Evolutionary conservation across 345 rosid genomes (phyloP), one percentile per base, ranked within the genome.

Genomic region (Aquilaria sinensis): DNA sequence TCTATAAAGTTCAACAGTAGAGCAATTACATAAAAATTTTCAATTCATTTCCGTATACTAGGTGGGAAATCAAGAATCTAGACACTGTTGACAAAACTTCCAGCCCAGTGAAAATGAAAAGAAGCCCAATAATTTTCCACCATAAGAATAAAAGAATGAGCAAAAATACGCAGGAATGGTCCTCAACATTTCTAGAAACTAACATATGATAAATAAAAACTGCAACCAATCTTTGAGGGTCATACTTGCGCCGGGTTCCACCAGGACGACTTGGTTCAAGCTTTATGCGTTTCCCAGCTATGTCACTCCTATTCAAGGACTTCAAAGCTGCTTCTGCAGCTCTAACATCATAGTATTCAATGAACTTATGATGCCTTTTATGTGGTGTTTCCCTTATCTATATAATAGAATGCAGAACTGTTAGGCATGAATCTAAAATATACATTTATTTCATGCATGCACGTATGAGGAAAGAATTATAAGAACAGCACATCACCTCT

Each of bases 201-300:
- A 37, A 37, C 5, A 37, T 9, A 37, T 1, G 43, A 37, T 37
- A 9, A 37, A 37, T 37, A 5, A 3, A 53, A 14, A 51, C 10
- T 2, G 34, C 55, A 47, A 31, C 59, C 29, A 16, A 41, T 41
- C 46, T 31, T 64, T 10, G 46, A 8, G 56, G 29, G 53, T 56
- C 86, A 37, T 52, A 82, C 86, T 70, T 77, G 59, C 86, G 74
- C 57, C 95, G 91, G 61, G 89, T 85, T 67, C 95, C 95, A 68
- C 91, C 95, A 60, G 91, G 95, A 33, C 95, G 91, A 72, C 95
- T 88, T 66, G 85, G 95, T 72, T 88, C 95, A 62, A 88, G 85
- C 76, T 88, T 88, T 63, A 88, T 85, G 69, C 90, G 88, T 75
- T 88, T 88, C 9, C 95, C 95, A 69, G 89, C 91, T 68, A 88